Evolutionary conservation across 495 filamentous ascomycete genomes (phyloP).

Genomic region (Filosporella fistucella): DNA sequence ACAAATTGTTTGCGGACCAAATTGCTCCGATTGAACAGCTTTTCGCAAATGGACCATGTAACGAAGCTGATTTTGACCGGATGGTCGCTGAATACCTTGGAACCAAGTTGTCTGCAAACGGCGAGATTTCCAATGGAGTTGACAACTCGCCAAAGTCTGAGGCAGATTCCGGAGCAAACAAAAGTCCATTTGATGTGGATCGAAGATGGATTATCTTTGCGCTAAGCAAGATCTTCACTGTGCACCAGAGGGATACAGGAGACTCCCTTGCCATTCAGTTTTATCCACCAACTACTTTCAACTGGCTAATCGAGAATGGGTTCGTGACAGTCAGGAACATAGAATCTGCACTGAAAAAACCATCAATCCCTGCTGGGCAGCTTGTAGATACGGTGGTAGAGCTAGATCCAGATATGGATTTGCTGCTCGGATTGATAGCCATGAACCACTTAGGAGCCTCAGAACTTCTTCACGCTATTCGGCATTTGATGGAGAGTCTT

Average conservation of each 20-base stretch:
- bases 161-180: not conserved
- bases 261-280: constrained; percentile 38
- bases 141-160: not conserved
- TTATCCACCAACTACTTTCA: constrained; percentile 49
- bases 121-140: not conserved
- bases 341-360: constrained; percentile 52
- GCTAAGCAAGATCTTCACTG: constrained; percentile 43
- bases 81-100: constrained; percentile 33
- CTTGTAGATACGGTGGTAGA: constrained; percentile 55
- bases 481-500: constrained; percentile 45
- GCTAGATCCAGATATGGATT: constrained; percentile 54
- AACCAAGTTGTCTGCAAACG: not conserved
- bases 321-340: constrained; percentile 58
- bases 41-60: constrained; percentile 13
- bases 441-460: constrained; percentile 40
- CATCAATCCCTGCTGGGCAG: constrained; percentile 50
- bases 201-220: constrained; percentile 48
- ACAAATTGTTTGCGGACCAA: constrained; percentile 2
- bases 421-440: constrained; percentile 51
- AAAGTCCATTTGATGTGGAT: constrained; percentile 36
- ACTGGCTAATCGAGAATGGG: constrained; percentile 60
- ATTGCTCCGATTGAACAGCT: constrained; percentile 3
- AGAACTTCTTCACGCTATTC: constrained; percentile 43
- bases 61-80: constrained; percentile 49
- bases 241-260: constrained; percentile 22